Evolutionary conservation across 2,329 filamentous ascomycete genomes (phyloP), one percentile per base, ranked within the genome.

Genomic region (Pyrenochaeta sp.): DNA sequence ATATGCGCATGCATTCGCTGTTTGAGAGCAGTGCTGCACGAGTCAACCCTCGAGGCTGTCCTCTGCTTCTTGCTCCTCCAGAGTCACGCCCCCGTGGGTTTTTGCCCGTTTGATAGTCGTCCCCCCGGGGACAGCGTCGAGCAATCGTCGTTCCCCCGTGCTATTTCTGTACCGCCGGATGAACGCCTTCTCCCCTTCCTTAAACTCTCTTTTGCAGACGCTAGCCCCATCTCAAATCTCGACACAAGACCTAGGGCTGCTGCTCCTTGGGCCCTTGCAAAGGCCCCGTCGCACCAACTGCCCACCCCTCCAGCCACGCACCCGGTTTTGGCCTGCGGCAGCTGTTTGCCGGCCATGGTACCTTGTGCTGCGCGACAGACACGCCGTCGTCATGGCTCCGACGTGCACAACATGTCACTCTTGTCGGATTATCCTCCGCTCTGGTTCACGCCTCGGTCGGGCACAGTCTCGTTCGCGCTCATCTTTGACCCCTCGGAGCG

Each of bases 281-380:
- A 50, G 49, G 33, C 56, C 49, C 53, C 33, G 60, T 67, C 55
- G 64, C 65, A 70, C 58, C 63, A 15, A 37, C 43, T 54, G 58
- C 43, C 54, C 53, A 60, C 54, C 36, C 56, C 29, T 30, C 54
- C 67, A 67, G 68, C 71, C 71, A 71, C 62, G 66, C 67, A 54
- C 69, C 68, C 59, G 70, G 68, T 73, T 69, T 50, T 54, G 65
- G 64, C 61, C 46, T 66, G 66, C 69, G 62, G 69, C 68, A 71
- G 62, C 65, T 67, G 64, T 69, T 64, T 63, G 58, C 68, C 64
- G 65, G 61, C 48, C 56, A 64, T 66, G 63, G 63, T 68, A 52
- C 56, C 59, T 58, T 60, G 56, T 64, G 56, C 58, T 65, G 54
- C 57, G 53, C 58, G 53, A 66, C 56, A 56, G 49, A 45, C 53